Evolutionary conservation across 2,329 filamentous ascomycete genomes (phyloP).

Genomic region (Fusarium fujikuroi): DNA sequence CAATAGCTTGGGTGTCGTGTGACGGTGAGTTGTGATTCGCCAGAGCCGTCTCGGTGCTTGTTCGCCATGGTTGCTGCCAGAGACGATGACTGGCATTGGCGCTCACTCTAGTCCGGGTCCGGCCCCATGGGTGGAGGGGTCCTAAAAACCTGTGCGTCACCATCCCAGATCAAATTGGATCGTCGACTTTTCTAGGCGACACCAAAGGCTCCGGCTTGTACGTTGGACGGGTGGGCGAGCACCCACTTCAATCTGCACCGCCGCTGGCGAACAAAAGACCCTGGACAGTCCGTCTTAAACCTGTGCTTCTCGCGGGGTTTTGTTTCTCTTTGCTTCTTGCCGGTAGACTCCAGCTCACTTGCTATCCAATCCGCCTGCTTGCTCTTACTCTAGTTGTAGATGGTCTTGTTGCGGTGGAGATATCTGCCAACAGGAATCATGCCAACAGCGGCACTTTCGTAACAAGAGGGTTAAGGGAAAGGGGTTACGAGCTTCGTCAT

Average conservation of each 20-base stretch:
- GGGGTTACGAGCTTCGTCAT: slow-evolving; percentile 20
- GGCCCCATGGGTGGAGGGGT: slow-evolving; percentile 39
- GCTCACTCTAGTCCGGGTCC: slow-evolving; percentile 43
- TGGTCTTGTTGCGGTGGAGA: slow-evolving; percentile 36
- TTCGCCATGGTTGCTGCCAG: slow-evolving; percentile 38
- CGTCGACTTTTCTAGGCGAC: slow-evolving; percentile 36
- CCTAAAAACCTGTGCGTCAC: slow-evolving; percentile 47
- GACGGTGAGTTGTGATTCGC: slow-evolving; percentile 13
- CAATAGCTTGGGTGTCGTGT: slow-evolving; percentile 22
- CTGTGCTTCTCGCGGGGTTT: slow-evolving; percentile 16
- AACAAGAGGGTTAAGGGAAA: slow-evolving; percentile 16
- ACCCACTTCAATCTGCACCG: slow-evolving; percentile 33
- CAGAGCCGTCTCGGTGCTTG: slow-evolving; percentile 5
- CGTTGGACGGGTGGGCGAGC: slow-evolving; percentile 17
- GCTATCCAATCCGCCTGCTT: slow-evolving; percentile 23
- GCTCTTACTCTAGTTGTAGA: slow-evolving; percentile 32
- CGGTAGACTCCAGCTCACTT: slow-evolving; percentile 14
- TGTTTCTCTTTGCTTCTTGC: slow-evolving; percentile 13
- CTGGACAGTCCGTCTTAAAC: slow-evolving; percentile 1
- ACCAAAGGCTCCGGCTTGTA: slow-evolving; percentile 15
- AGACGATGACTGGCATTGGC: slow-evolving; percentile 47
- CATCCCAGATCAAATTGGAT: slow-evolving; percentile 46
- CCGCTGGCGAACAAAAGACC: slow-evolving; percentile 40
- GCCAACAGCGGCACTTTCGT: slow-evolving; percentile 30
- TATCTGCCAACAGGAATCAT: slow-evolving; percentile 33